Evolutionary conservation across 345 rosid species (phyloP), one percentile per base, ranked within the genome.

Genomic region (Cardamine resedifolia): DNA sequence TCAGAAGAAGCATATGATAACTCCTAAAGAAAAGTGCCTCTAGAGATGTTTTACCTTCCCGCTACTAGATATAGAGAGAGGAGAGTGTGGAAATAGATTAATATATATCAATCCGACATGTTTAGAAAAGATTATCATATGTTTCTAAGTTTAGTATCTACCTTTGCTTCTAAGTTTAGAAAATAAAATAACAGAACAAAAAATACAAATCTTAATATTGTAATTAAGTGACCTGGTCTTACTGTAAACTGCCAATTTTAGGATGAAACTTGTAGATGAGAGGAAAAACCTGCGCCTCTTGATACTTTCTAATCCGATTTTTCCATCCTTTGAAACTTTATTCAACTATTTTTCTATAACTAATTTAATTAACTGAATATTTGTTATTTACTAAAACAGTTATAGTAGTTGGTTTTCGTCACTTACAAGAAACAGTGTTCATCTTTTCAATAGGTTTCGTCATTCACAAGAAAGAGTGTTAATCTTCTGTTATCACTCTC

Each of bases 241-340:
- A 11, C 33, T 7, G 4, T 41, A 41, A n/a, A 14, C 21, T 31
- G 14, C 69, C 45, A 64, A 64, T 4, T 48, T 60, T 71, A 49
- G 43, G 43, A 71, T 0, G 18, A 48, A 48, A 16, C 18, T 21
- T 58, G 47, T 45, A 15, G 49, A 21, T 47, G 28, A 12, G 58
- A 48, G 39, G 2, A 36, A 24, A 36, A 59, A 27, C 6, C 2
- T 34, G 38, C 18, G 24, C 41, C 16, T 50, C 16, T 19, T 23
- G 10, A 16, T 62, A 38, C 11, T 44, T 62, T 72, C 45, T 62
- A 52, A 72, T 72, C 69, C 28, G 24, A 28, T 10, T 72, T 30
- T 72, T 30, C 24, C 1, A 52, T 62, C 55, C 61, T 19, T 16
- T 16, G 16, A 4, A 18, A 18, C 21, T 18, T 26, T 26, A 30